A percentile compares a stretch with the other conserved stretches of the same genome.
Evolutionary conservation across 805 yeast genomes (phyloP).

Genomic region (Brettanomyces sp.): DNA sequence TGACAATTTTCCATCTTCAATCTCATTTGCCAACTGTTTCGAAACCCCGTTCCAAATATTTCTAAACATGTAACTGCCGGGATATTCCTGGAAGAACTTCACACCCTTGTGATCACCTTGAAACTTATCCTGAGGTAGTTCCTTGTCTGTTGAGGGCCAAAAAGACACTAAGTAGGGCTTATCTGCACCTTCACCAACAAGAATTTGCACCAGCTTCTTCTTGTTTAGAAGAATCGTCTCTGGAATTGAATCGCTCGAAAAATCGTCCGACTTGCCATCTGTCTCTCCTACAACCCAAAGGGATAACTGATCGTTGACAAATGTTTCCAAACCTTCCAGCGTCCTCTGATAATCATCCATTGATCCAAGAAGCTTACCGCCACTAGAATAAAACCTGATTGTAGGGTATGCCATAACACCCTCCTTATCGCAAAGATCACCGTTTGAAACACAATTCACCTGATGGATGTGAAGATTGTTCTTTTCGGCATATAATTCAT

Average conservation of each 20-base stretch:
- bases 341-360: constrained; percentile 43
- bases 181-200: constrained; percentile 37
- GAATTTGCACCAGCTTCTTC: constrained; percentile 34
- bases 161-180: constrained; percentile 53
- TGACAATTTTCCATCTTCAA: constrained; percentile 9
- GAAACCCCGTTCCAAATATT: constrained; percentile 51
- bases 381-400: constrained; percentile 59
- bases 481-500: constrained; percentile 35
- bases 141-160: constrained; percentile 48
- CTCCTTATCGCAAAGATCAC: constrained; percentile 74
- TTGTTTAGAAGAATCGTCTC: constrained; percentile 16
- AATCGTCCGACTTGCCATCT: constrained; percentile 1
- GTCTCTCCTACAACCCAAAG: constrained; percentile 34
- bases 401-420: constrained; percentile 60
- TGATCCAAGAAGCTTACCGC: constrained; percentile 29
- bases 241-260: background rate
- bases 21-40: constrained; percentile 28
- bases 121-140: constrained; percentile 26
- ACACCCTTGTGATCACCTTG: constrained; percentile 26
- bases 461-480: constrained; percentile 52
- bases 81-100: constrained; percentile 33
- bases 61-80: constrained; percentile 41
- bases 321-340: constrained; percentile 39
- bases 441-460: constrained; percentile 79
- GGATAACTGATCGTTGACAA: constrained; percentile 40